phyloP scores from a whole-genome alignment of 2,329 filamentous ascomycete genomes.

The Curvularia verruculosa region DNA sequence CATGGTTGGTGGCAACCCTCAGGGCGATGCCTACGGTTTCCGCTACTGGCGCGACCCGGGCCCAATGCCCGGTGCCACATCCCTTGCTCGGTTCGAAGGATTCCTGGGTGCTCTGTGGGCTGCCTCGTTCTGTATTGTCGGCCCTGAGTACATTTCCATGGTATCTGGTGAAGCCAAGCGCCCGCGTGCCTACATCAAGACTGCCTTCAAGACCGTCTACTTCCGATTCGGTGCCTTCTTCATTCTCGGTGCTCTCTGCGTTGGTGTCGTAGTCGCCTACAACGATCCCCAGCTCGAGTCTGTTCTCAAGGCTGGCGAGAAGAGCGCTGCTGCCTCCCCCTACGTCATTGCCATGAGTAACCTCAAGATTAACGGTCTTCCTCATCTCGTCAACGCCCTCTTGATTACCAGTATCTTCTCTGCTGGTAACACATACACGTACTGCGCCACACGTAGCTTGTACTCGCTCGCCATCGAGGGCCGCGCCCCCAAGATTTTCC shows the following conservation, averaged over 20 bases:
- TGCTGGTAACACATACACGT: slow-evolving; percentile 62
- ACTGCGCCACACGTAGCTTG: slow-evolving; percentile 59
- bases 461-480: slow-evolving; percentile 62
- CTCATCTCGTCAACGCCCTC: slow-evolving; percentile 64
- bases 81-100: slow-evolving; percentile 43
- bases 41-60: slow-evolving; percentile 52
- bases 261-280: slow-evolving; percentile 61
- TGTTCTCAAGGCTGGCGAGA: slow-evolving; percentile 37
- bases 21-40: slow-evolving; percentile 52
- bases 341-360: slow-evolving; percentile 68
- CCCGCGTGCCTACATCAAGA: slow-evolving; percentile 55
- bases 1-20: slow-evolving; percentile 54
- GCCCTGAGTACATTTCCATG: slow-evolving; percentile 58
- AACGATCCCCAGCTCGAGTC: slow-evolving; percentile 75
- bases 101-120: slow-evolving; percentile 50
- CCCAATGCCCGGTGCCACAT: slow-evolving; percentile 34
- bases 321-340: slow-evolving; percentile 62
- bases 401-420: slow-evolving; percentile 62
- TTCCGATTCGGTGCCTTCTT: slow-evolving; percentile 56
- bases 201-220: slow-evolving; percentile 57
- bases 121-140: slow-evolving; percentile 56
- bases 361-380: slow-evolving; percentile 59
- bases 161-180: slow-evolving; percentile 56
- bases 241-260: slow-evolving; percentile 53
- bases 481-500: slow-evolving; percentile 60